A percentile compares a stretch with the other conserved stretches of the same genome.
These are phyloP conservation scores for Houttuynia cordata DNA, from an alignment of 164 flowering plant genomes.

Conservation along the genomic window DNA sequence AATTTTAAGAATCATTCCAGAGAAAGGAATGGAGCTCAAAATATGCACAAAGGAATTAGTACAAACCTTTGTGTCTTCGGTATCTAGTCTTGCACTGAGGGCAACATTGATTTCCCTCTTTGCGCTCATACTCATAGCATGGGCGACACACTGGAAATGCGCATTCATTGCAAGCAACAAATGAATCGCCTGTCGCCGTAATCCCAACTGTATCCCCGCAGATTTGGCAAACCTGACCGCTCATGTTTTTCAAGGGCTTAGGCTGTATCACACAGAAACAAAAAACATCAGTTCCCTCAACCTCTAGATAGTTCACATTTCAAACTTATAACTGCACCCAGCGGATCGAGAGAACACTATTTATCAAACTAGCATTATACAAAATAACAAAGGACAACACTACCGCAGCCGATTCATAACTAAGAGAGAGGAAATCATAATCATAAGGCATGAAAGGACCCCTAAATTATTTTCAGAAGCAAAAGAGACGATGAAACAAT, in stretches of 20 bases:
- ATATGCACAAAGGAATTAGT: background rate
- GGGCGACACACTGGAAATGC: slow-evolving; percentile 94
- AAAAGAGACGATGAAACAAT: too few species aligned
- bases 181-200: slow-evolving; percentile 58
- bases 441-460: too few species aligned
- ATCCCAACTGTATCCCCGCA: slow-evolving; percentile 89
- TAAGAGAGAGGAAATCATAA: too few species aligned
- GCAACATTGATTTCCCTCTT: slow-evolving; percentile 86
- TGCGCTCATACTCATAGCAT: slow-evolving; percentile 95
- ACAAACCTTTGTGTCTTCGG: slow-evolving; percentile 81
- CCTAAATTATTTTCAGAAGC: too few species aligned
- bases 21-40: slow-evolving; percentile 13
- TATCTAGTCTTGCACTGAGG: slow-evolving; percentile 98
- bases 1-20: background rate
- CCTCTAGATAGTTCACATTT: background rate
- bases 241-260: slow-evolving; percentile 60
- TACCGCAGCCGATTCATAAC: too few species aligned
- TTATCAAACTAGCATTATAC: background rate
- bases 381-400: too few species aligned
- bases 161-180: slow-evolving; percentile 99
- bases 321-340: background rate
- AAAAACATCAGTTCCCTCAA: background rate
- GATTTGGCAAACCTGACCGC: slow-evolving; percentile 86
- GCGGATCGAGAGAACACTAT: background rate
- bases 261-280: slow-evolving; percentile 41